A percentile compares a stretch with the other conserved stretches of the same genome.
phyloP scores from a whole-genome alignment of 169 alveolate species.

The Plasmodium adleri region DNA sequence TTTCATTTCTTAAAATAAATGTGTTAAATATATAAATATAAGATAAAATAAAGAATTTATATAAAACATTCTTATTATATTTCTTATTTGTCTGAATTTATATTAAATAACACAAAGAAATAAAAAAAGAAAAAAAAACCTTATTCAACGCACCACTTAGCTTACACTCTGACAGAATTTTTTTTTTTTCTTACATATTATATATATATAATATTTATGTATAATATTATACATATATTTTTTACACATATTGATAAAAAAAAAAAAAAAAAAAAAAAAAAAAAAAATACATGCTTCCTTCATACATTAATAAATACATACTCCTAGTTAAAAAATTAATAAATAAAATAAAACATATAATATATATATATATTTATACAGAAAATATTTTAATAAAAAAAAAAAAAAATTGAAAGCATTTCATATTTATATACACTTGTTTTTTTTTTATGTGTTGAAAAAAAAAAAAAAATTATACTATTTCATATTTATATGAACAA shows the following conservation, averaged over 20 bases:
- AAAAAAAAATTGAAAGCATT: too few species aligned
- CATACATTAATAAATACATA: neutral
- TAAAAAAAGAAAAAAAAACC: constrained; percentile 17
- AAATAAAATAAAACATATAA: too few species aligned
- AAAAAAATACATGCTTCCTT: constrained; percentile 47
- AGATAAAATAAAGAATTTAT: constrained; percentile 47
- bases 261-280: constrained; percentile 25
- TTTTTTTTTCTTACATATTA: constrained; percentile 34
- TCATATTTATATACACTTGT: too few species aligned
- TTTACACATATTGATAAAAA: constrained; percentile 21
- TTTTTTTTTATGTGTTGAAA: too few species aligned
- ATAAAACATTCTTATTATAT: constrained; percentile 16
- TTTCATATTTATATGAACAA: neutral
- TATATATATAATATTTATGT: neutral
- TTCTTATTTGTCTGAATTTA: constrained; percentile 45
- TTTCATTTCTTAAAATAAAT: constrained; percentile 1
- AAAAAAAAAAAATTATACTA: too few species aligned
- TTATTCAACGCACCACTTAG: constrained; percentile 73
- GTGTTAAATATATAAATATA: constrained; percentile 9
- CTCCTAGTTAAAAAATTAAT: neutral
- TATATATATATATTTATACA: too few species aligned
- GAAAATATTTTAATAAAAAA: too few species aligned
- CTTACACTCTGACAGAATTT: constrained; percentile 73
- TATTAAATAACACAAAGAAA: neutral
- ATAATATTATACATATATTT: neutral